Base-by-base conservation (phyloP, 192 early-diverging fungal genomes). In the Coemansia sp. region DNA sequence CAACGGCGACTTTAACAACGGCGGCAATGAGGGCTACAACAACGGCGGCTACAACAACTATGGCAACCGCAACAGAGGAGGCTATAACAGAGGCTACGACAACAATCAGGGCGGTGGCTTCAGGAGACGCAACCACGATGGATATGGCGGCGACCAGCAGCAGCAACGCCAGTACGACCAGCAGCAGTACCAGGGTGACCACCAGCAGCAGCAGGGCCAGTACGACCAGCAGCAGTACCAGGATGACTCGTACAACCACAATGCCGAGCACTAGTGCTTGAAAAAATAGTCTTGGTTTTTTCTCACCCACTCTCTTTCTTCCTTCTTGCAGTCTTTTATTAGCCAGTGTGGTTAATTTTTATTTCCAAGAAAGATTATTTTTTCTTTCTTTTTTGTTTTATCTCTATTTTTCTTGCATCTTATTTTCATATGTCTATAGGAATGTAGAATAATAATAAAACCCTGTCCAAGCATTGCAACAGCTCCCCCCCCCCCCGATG, bases 21-120 rank as follows among this genome's bases (percentile, higher is more conserved):
- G 36, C 39, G 39, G 72, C 10, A 58, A 67, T 16, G 82, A 78
- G 25, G 74, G 76, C n/a, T 51, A 67, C 42, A 64, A 75, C 36
- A 52, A 64, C 48, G 32, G 65, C 29, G 52, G 64, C 36, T 61
- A 71, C 61, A 60, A 69, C 47, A 69, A 72, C 58, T 67, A 35
- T 10, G 34, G 74, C 39, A 67, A 78, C 54, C 49, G 69, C 25
- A 72, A 80, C 18, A 55, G 50, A 29, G 50, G 32, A 30, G n/a
- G 57, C 19, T 28, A 55, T n/a, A 28, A 54, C 9, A 39, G 55
- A 36, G 39, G 60, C 55, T 52, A 56, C 53, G 32, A 60, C 51
- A 74, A 61, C 60, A 11, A 58, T 1, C 39, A 42, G 39, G 13
- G 16, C 3, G 39, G 39, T 18, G 13, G 16, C 8, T 42, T 16